phyloP scores from a whole-genome alignment of 768 basidiomycete species.

The Lactarius vividus region DNA sequence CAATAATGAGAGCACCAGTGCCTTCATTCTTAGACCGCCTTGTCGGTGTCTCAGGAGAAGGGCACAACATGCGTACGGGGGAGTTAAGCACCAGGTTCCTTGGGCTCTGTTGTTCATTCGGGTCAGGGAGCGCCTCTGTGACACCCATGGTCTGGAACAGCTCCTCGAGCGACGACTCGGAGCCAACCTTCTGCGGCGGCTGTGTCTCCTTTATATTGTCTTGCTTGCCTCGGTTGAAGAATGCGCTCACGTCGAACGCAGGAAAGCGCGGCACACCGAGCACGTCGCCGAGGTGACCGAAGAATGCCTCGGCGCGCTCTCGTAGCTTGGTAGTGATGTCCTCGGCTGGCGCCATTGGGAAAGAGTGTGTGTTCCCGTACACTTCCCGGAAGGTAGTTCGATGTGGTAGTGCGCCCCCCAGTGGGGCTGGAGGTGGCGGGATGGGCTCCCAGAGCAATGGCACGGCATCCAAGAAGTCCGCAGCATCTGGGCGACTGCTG shows the following conservation, averaged over 20 bases:
- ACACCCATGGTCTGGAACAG: background rate
- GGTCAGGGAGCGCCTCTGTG: background rate
- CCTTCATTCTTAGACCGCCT: background rate
- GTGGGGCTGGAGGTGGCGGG: background rate
- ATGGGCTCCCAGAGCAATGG: background rate
- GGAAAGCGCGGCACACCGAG: background rate
- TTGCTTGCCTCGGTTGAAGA: background rate
- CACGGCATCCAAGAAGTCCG: background rate
- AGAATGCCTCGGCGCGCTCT: background rate
- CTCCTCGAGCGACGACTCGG: background rate
- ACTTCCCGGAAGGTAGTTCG: background rate
- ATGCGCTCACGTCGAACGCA: background rate
- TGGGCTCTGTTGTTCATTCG: background rate
- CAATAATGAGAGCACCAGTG: background rate
- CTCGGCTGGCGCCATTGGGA: background rate
- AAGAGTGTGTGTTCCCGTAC: background rate
- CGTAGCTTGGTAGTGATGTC: background rate
- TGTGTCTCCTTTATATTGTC: background rate
- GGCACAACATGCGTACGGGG: background rate
- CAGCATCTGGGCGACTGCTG: background rate
- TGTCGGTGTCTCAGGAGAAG: background rate
- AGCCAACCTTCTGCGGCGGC: background rate
- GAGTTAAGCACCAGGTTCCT: background rate
- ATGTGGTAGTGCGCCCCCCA: background rate
- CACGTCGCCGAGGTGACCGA: background rate